Conservation (phyloP, 2,329 filamentous ascomycete species). For the Fusarium sulawesiense region DNA sequence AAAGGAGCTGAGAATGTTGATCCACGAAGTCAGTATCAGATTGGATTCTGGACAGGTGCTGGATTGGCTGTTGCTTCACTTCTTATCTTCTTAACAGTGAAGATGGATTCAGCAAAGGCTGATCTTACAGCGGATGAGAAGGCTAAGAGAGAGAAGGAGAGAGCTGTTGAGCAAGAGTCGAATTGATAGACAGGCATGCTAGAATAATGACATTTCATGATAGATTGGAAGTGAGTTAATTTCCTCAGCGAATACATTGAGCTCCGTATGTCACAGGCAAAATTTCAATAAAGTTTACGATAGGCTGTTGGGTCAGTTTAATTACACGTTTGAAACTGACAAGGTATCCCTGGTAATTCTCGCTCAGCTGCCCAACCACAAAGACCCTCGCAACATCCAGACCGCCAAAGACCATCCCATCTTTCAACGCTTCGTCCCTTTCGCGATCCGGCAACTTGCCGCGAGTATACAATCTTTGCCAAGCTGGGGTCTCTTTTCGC, state of each 20-base stretch:
- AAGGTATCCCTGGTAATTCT: neutral
- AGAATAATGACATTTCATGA: neutral
- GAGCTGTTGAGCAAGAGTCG: fast-evolving
- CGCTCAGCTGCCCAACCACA: neutral
- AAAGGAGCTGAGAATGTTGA: slow-evolving; percentile 50
- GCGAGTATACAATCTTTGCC: neutral
- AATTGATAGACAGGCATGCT: neutral
- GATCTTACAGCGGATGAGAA: slow-evolving; percentile 70
- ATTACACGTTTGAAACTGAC: slow-evolving; percentile 1
- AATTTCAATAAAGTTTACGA: neutral
- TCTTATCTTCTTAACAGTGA: slow-evolving; percentile 66
- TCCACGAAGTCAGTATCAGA: slow-evolving; percentile 66
- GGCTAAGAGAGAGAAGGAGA: slow-evolving; percentile 40
- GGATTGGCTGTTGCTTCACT: slow-evolving; percentile 65
- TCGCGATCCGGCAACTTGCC: slow-evolving; percentile 17
- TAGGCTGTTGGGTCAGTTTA: neutral
- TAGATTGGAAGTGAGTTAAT: too few relatives aligned
- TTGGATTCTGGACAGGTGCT: slow-evolving; percentile 74
- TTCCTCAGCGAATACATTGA: neutral
- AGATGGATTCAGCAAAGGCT: slow-evolving; percentile 65
- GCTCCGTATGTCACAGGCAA: neutral
- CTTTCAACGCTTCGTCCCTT: neutral
- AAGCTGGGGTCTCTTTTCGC: slow-evolving; percentile 27
- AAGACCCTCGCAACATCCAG: neutral
- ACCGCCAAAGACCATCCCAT: neutral